Conservation (phyloP, 2,329 filamentous ascomycete species). For the Colletotrichum neosansevieriae region DNA sequence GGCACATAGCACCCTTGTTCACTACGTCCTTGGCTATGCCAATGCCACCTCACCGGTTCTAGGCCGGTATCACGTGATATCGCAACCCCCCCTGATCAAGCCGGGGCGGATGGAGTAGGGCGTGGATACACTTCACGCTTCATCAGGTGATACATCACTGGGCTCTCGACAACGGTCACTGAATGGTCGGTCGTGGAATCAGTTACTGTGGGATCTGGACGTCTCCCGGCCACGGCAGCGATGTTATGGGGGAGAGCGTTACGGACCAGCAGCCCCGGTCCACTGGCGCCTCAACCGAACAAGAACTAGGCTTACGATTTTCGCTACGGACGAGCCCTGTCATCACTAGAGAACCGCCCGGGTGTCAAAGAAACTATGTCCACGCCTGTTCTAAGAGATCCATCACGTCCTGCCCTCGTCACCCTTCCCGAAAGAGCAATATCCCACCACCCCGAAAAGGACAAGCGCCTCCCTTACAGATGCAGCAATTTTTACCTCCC, state of each 20-base stretch:
- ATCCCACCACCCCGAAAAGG: constrained; percentile 48
- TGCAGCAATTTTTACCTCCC: constrained; percentile 18
- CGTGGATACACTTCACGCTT: not conserved
- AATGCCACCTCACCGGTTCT: not conserved
- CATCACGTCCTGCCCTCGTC: constrained; percentile 8
- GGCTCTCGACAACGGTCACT: not conserved
- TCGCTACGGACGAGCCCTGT: constrained; percentile 19
- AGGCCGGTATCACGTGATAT: constrained; percentile 32
- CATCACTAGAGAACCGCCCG: constrained; percentile 29
- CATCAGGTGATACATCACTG: constrained; percentile 39
- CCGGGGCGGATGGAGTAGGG: not conserved
- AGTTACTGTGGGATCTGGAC: constrained; percentile 16
- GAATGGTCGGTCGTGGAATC: not conserved
- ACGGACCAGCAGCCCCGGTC: constrained; percentile 14
- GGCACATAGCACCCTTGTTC: not conserved
- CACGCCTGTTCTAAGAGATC: constrained; percentile 5
- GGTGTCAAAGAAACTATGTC: constrained; percentile 4
- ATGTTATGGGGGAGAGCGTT: not conserved
- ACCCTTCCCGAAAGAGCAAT: constrained; percentile 49
- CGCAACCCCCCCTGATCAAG: not conserved
- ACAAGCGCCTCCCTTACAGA: constrained; percentile 45
- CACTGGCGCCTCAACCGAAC: constrained; percentile 20
- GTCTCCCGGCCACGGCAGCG: not conserved
- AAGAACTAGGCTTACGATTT: constrained; percentile 24
- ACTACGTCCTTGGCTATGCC: not conserved